Percentiles rank a stretch among this genome's conserved stretches.
Evolutionary conservation across 305 asterid genomes (phyloP).

Genomic region (Withania somnifera): DNA sequence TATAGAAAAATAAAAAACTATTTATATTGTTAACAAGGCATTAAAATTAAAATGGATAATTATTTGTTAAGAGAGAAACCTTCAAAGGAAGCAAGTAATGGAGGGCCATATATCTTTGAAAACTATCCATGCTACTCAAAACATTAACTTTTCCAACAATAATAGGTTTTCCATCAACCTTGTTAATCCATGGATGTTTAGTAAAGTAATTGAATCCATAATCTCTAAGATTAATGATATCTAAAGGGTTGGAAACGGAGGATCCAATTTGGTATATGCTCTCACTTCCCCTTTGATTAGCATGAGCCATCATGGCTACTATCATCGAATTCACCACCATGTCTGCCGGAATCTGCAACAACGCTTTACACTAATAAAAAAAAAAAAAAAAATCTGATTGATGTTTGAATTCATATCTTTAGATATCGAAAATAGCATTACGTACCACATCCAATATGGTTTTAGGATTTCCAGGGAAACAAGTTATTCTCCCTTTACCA

Average conservation of each 20-base stretch:
- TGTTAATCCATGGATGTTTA: slow-evolving; percentile 44
- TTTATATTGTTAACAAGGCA: neutral
- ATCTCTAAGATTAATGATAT: slow-evolving; percentile 19
- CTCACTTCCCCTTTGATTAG: slow-evolving; percentile 22
- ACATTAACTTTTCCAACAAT: slow-evolving; percentile 38
- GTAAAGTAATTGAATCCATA: slow-evolving; percentile 31
- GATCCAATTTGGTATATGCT: slow-evolving; percentile 53
- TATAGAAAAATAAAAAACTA: neutral
- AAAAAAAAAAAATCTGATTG: too few relatives aligned
- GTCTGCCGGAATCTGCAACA: slow-evolving; percentile 68
- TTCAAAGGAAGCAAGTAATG: slow-evolving; percentile 52
- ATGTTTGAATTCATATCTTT: too few relatives aligned
- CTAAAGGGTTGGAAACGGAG: slow-evolving; percentile 42
- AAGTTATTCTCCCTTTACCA: slow-evolving; percentile 60
- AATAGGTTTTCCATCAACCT: slow-evolving; percentile 34
- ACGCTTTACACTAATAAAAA: too few relatives aligned
- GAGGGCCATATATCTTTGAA: slow-evolving; percentile 31
- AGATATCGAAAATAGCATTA: too few relatives aligned
- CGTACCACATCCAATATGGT: slow-evolving; percentile 58
- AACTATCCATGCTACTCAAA: slow-evolving; percentile 38
- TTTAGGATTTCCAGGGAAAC: slow-evolving; percentile 55
- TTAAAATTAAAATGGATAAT: too few relatives aligned
- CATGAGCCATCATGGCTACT: slow-evolving; percentile 52
- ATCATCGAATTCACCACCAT: slow-evolving; percentile 88
- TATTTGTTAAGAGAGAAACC: slow-evolving; percentile 15